These are phyloP conservation scores for Populus ilicifolia DNA, from an alignment of 345 rosid genomes.

Conservation along the genomic window DNA sequence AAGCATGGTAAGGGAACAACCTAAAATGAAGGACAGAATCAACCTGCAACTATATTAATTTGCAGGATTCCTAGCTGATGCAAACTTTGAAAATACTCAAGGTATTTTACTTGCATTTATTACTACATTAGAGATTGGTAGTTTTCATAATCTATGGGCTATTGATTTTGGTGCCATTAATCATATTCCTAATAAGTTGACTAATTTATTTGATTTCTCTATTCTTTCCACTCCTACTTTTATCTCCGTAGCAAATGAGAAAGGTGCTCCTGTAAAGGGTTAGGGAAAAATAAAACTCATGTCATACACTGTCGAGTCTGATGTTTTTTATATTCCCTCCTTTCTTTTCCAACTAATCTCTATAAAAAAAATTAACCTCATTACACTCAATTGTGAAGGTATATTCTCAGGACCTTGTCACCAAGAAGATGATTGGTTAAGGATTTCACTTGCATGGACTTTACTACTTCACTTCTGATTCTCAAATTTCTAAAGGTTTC, in stretches of 20 bases:
- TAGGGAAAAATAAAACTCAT: background rate
- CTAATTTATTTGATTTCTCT: rapidly evolving
- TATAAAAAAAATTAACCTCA: background rate
- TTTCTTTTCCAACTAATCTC: background rate
- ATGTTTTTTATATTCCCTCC: background rate
- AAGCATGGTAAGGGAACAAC: too few species aligned
- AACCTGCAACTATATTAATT: too few species aligned
- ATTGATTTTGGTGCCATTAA: background rate
- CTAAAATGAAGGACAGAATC: too few species aligned
- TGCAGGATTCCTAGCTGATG: too few species aligned
- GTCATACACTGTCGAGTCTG: background rate
- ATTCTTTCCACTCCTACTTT: rapidly evolving
- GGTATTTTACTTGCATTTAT: background rate
- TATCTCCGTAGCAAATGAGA: background rate
- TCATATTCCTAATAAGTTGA: background rate
- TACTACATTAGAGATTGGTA: background rate
- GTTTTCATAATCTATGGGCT: background rate
- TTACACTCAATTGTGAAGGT: constrained; percentile 3
- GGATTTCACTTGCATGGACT: background rate
- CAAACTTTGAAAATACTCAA: too few species aligned
- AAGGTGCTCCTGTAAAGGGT: background rate
- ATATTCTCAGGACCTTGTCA: background rate
- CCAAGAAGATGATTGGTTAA: background rate
- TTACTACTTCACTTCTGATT: background rate
- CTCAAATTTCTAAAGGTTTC: background rate